Conservation (phyloP, 352 stramenopile species). For the Phytophthora tubulina region DNA sequence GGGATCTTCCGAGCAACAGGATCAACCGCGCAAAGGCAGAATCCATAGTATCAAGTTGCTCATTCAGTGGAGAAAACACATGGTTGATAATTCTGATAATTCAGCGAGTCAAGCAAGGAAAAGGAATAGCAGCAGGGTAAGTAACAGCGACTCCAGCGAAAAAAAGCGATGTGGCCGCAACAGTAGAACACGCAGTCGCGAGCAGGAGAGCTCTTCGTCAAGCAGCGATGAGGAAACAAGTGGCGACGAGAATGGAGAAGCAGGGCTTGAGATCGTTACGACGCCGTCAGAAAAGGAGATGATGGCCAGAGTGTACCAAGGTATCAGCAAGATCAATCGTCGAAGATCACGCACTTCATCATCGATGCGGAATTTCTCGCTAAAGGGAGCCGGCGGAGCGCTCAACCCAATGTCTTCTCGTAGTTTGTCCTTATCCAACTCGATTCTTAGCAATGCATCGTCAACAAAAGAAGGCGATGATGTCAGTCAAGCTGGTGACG, state of each 20-base stretch:
- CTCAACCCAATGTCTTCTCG: slow-evolving; percentile 50
- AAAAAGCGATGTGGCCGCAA: slow-evolving; percentile 28
- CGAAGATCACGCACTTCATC: slow-evolving; percentile 74
- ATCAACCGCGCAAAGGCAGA: slow-evolving; percentile 48
- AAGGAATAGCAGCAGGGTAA: slow-evolving; percentile 35
- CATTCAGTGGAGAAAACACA: slow-evolving; percentile 75
- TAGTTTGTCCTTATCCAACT: slow-evolving; percentile 67
- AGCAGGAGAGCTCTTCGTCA: slow-evolving; percentile 30
- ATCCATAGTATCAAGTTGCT: slow-evolving; percentile 77
- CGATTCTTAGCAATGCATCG: slow-evolving; percentile 57
- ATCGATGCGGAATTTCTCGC: slow-evolving; percentile 54
- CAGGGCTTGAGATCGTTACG: slow-evolving; percentile 69
- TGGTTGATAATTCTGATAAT: slow-evolving; percentile 25
- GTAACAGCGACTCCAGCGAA: slow-evolving; percentile 28
- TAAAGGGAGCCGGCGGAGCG: slow-evolving; percentile 50
- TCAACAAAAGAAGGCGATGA: slow-evolving; percentile 47
- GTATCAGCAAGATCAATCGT: slow-evolving; percentile 80
- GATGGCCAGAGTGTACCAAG: slow-evolving; percentile 71
- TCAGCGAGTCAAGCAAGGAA: slow-evolving; percentile 27
- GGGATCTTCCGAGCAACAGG: slow-evolving; percentile 31
- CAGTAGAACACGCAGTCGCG: slow-evolving; percentile 32
- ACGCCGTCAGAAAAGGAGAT: slow-evolving; percentile 80
- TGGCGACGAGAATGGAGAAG: slow-evolving; percentile 42
- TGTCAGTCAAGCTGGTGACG: slow-evolving; percentile 33
- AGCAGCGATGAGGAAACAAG: slow-evolving; percentile 37